Evolutionary conservation across 129 eudicot genomes (phyloP), one percentile per base, ranked within the genome.

Genomic region (Heracleum sosnowskyi): DNA sequence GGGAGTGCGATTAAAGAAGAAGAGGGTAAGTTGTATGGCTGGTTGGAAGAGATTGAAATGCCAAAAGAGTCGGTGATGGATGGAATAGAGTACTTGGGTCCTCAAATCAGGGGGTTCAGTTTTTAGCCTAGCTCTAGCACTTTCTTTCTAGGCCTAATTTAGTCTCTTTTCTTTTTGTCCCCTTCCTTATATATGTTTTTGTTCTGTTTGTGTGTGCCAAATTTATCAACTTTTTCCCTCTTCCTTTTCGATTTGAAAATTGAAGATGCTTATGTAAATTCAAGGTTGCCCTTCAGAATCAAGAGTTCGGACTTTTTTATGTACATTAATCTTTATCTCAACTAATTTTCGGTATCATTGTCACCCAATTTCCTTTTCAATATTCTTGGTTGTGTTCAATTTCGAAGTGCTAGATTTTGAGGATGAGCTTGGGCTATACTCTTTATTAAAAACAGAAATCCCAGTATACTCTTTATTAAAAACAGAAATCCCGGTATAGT

Each of bases 1-100:
- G 73, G 37, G 35, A 74, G 46, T 39, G 44, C 46, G 28, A 83
- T 76, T 35, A 68, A 33, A 1, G 82, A 82, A 72, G 92, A 77
- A 75, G 88, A 78, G 46, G 78, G 66, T 11, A 79, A 77, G 69
- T 41, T 69, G 5, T 85, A 91, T 63, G 85, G 86, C 74, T 91
- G 95, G 97, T 82, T 93, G 71, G 91, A 91, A 87, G 98, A 93
- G 80, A 89, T 91, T 11, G 91, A 86, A 44, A 81, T 81, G 85
- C 98, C 97, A 9, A 76, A 89, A 44, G 92, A 88, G 72, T 89
- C 93, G 13, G 87, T 82, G 68, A 91, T 93, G 98, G 91, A 86
- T 46, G 87, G 84, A 33, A 89, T 91, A 24, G 82, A 82, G 80
- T 91, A 93, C 77, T 49, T 85, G 88, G 98, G 98, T 6, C 98